These are phyloP conservation scores for Amphicarpaea edgeworthii DNA, from an alignment of 306 rosid genomes.

Conservation along the genomic window DNA sequence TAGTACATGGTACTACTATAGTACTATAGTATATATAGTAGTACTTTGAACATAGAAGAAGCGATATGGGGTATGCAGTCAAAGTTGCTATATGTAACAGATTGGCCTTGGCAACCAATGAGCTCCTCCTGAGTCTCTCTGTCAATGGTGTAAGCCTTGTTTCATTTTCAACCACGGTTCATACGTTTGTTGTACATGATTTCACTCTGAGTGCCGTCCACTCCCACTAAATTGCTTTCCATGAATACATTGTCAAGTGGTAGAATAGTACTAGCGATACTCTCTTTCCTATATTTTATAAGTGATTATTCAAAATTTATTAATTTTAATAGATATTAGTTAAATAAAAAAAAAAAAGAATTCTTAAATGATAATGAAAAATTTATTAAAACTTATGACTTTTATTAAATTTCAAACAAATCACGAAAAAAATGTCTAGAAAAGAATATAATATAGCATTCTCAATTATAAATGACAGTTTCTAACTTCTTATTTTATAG, in stretches of 20 bases:
- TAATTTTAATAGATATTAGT: too few species aligned
- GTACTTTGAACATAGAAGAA: conserved; percentile 48
- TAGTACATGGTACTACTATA: not conserved
- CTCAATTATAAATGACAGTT: too few species aligned
- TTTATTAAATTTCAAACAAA: too few species aligned
- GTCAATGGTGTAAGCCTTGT: conserved; percentile 17
- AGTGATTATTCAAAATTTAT: too few species aligned
- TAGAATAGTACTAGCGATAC: too few species aligned
- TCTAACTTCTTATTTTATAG: too few species aligned
- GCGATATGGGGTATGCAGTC: conserved; percentile 53
- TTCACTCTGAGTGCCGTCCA: not conserved
- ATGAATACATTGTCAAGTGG: not conserved
- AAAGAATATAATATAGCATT: too few species aligned
- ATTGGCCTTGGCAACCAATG: conserved; percentile 30
- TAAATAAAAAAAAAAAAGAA: too few species aligned
- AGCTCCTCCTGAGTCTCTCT: not conserved
- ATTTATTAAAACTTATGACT: too few species aligned
- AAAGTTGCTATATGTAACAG: conserved; percentile 32
- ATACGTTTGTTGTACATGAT: not conserved
- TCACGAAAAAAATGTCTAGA: too few species aligned
- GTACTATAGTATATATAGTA: not conserved
- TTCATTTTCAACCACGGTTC: not conserved
- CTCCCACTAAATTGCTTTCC: not conserved
- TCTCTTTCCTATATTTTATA: too few species aligned
- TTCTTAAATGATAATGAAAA: too few species aligned